phyloP scores from a whole-genome alignment of 768 basidiomycete genomes.

The Leccinum sublutescens region DNA sequence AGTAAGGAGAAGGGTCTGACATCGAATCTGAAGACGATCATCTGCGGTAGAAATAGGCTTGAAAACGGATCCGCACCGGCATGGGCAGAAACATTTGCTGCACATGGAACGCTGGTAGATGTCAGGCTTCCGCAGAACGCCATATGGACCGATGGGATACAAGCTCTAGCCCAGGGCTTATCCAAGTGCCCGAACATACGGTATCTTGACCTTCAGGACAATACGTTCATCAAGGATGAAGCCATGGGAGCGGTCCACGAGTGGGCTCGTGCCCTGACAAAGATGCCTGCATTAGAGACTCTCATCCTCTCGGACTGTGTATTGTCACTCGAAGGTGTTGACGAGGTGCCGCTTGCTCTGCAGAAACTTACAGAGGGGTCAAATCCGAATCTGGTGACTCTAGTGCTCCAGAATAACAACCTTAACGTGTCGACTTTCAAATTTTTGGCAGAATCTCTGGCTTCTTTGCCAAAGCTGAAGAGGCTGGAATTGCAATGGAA shows the following conservation, averaged over 20 bases:
- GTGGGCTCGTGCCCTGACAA: conserved; percentile 62
- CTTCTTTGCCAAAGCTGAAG: conserved; percentile 57
- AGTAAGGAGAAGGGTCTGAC: conserved; percentile 62
- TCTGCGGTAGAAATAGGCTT: conserved; percentile 95
- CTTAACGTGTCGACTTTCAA: conserved; percentile 68
- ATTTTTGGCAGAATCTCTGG: conserved; percentile 65
- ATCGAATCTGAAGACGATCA: conserved; percentile 74
- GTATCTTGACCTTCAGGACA: conserved; percentile 90
- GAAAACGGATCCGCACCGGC: conserved; percentile 82
- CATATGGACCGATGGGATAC: conserved; percentile 89
- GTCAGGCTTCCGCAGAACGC: conserved; percentile 98
- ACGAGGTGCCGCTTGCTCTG: conserved; percentile 69
- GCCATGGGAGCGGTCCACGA: conserved; percentile 54
- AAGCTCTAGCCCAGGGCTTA: conserved; percentile 73
- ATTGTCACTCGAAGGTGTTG: conserved; percentile 67
- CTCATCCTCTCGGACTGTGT: conserved; percentile 94
- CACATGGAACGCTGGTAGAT: conserved; percentile 76
- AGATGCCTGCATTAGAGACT: conserved; percentile 69
- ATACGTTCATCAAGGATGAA: conserved; percentile 71
- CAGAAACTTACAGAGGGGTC: conserved; percentile 63
- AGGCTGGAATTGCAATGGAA: conserved; percentile 88
- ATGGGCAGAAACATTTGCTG: conserved; percentile 88
- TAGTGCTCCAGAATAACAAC: conserved; percentile 93
- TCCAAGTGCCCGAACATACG: conserved; percentile 62
- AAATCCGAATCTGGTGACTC: conserved; percentile 67